Conservation (phyloP, 192 early-diverging fungal genomes). For the Phycomyces blakesleeanus region DNA sequence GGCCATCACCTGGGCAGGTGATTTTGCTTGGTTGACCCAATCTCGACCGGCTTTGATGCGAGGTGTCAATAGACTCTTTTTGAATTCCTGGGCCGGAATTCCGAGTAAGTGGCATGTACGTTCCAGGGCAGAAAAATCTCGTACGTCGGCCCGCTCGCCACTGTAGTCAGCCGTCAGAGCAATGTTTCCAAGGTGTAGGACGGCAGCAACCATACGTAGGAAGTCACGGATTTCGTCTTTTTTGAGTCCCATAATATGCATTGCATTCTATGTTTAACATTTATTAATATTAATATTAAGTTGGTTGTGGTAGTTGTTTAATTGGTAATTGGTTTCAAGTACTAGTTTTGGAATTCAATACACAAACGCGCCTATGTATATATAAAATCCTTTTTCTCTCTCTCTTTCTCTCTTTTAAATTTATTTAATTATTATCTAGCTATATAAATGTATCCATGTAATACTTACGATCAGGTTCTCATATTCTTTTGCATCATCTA, state of each 20-base stretch:
- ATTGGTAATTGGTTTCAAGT: no score
- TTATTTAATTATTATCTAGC: no score
- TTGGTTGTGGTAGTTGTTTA: no score
- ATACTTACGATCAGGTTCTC: constrained; percentile 57
- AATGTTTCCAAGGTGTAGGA: constrained; percentile 94
- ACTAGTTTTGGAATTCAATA: no score
- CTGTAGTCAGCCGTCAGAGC: constrained; percentile 63
- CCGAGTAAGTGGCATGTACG: constrained; percentile 93
- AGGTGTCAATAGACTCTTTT: constrained; percentile 81
- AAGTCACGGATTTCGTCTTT: constrained; percentile 75
- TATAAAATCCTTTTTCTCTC: no score
- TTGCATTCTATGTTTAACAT: constrained; percentile 54
- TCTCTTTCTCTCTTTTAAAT: no score
- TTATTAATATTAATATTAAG: no score
- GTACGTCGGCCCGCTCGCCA: constrained; percentile 82
- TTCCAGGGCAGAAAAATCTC: constrained; percentile 69
- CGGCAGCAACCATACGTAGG: constrained; percentile 78
- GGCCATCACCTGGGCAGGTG: constrained; percentile 79
- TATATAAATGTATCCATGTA: no score
- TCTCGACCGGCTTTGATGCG: constrained; percentile 91
- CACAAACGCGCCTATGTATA: no score
- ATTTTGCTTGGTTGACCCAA: constrained; percentile 91
- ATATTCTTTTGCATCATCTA: constrained; percentile 86
- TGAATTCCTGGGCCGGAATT: constrained; percentile 81
- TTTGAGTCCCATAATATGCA: constrained; percentile 80